phyloP scores from a whole-genome alignment of 495 filamentous ascomycete genomes.

The Daldinia decipiens region DNA sequence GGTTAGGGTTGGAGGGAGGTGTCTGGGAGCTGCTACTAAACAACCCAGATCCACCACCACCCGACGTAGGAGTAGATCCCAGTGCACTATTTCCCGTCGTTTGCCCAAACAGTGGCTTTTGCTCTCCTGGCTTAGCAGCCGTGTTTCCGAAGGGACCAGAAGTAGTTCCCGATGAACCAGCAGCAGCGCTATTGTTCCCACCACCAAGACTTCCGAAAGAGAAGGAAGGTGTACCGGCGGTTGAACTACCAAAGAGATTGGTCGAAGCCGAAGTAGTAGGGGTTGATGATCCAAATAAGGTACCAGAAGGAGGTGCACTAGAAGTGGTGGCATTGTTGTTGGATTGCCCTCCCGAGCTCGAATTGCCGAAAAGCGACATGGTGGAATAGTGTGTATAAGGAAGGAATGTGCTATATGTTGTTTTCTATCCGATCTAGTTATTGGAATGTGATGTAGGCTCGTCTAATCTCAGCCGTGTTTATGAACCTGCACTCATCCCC shows the following conservation, averaged over 20 bases:
- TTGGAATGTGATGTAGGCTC: constrained; percentile 36
- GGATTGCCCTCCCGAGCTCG: constrained; percentile 50
- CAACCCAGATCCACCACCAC: constrained; percentile 48
- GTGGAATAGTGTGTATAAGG: constrained; percentile 10
- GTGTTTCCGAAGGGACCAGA: constrained; percentile 62
- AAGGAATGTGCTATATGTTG: constrained; percentile 28
- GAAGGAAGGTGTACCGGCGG: constrained; percentile 50
- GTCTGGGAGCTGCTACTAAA: constrained; percentile 49
- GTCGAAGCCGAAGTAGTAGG: constrained; percentile 27
- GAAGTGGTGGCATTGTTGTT: constrained; percentile 53
- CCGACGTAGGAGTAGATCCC: constrained; percentile 47
- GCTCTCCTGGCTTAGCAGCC: constrained; percentile 44
- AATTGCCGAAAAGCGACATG: constrained; percentile 52
- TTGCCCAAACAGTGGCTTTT: constrained; percentile 50
- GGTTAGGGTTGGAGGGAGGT: constrained; percentile 22
- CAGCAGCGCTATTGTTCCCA: constrained; percentile 25
- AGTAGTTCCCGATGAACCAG: constrained; percentile 44
- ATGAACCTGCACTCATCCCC: constrained; percentile 33
- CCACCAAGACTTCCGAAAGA: constrained; percentile 52
- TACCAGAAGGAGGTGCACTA: constrained; percentile 53
- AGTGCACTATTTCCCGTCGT: constrained; percentile 35
- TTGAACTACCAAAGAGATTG: constrained; percentile 36
- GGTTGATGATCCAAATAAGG: constrained; percentile 52
- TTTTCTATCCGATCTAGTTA: constrained; percentile 11
- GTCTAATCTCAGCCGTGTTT: constrained; percentile 18